Evolutionary conservation across 148 eudicot genomes (phyloP).

Genomic region (Camellia lanceoleosa): DNA sequence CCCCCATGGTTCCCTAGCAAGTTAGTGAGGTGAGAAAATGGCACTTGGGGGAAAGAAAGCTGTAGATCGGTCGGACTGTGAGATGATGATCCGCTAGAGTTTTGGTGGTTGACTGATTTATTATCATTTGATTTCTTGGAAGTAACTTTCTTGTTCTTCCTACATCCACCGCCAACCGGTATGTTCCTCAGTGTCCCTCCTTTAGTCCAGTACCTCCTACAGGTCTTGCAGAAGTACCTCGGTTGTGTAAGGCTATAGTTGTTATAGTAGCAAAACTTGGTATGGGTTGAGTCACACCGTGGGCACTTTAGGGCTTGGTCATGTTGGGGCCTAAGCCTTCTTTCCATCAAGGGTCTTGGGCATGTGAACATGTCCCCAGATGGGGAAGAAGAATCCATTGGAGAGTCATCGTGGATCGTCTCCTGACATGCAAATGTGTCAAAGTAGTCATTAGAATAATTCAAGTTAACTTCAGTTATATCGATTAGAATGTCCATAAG

Average conservation of each 20-base stretch:
- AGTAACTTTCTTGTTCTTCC: conserved; percentile 8
- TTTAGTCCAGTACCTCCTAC: neutral
- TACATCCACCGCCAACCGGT: neutral
- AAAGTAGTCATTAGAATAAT: neutral
- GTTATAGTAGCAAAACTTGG: neutral
- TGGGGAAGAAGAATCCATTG: conserved; percentile 48
- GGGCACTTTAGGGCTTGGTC: neutral
- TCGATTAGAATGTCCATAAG: no score
- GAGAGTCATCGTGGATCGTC: conserved; percentile 27
- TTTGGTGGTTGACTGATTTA: conserved; percentile 20
- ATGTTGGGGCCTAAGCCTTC: conserved; percentile 27
- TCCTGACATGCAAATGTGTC: conserved; percentile 19
- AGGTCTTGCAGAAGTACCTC: neutral
- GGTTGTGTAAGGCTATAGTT: neutral
- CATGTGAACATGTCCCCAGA: conserved; percentile 64
- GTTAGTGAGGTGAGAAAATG: conserved; percentile 39
- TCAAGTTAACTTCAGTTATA: no score
- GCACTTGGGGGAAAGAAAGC: conserved; percentile 50
- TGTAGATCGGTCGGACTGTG: conserved; percentile 46
- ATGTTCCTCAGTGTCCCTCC: neutral
- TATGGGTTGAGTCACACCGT: neutral
- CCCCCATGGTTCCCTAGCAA: conserved; percentile 24
- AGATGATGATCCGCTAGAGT: conserved; percentile 11
- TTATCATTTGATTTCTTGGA: conserved; percentile 18
- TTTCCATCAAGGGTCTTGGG: conserved; percentile 59